Evolutionary conservation across 306 rosid species (phyloP), one percentile per base, ranked within the genome.

Genomic region (Malus sieversii): DNA sequence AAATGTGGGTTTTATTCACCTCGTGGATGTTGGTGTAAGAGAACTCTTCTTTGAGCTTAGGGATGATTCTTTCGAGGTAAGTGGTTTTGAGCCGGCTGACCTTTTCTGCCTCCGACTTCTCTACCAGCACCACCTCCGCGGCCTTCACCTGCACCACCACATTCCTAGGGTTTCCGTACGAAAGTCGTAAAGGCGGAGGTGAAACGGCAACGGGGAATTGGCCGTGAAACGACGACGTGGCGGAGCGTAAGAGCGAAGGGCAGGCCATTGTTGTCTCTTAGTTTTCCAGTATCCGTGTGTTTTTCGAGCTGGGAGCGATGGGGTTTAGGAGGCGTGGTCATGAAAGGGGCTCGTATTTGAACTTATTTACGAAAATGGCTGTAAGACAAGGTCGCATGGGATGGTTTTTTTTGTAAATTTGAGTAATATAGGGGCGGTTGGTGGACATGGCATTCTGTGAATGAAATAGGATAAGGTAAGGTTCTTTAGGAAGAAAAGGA

Each of bases 21-120:
- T 92, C 81, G 78, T 77, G 97, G 52, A 85, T 83, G 70, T 89
- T 92, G 68, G 67, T 55, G 85, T 95, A 95, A 30, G 91, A 86
- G 80, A 95, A 95, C 82, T 95, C 99, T 68, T 92, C 99, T 85
- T 77, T 84, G 70, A 95, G 99, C 85, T 86, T 52, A 25, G 96
- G 99, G 48, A 95, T 61, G 35, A 95, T 84, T 80, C 86, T 89
- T 58, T 89, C 90, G 30, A 38, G 77, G 87, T 95, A 95, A 65
- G 83, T 85, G 35, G 85, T 18, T 73, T 85, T 95, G 70, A 92
- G 93, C 72, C 99, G 86, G 40, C 30, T 38, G 79, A 81, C 74
- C 44, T 82, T 89, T 82, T 90, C 93, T 3, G 93, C 77, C 55
- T 95, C 99, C 10, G 95, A 72, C 80, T 90, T 95, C 86, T 92